These are phyloP conservation scores for Russula ochroleuca DNA, from an alignment of 768 basidiomycete species.

Conservation along the genomic window DNA sequence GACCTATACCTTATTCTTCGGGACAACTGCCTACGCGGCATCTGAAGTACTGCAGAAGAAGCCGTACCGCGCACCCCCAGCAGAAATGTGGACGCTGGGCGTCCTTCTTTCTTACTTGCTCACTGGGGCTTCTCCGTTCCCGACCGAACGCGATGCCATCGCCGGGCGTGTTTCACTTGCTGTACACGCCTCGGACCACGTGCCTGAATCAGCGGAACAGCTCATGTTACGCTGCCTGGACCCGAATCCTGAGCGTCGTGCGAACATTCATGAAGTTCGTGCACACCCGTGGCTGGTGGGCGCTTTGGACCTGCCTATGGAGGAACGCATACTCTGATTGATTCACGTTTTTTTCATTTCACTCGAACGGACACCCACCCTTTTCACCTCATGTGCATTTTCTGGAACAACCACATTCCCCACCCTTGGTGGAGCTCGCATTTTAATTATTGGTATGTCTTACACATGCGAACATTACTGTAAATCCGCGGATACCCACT, in stretches of 20 bases:
- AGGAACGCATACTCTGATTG: conserved; percentile 21
- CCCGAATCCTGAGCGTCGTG: conserved; percentile 73
- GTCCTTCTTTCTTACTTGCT: conserved; percentile 93
- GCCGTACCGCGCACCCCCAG: conserved; percentile 87
- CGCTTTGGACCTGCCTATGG: conserved; percentile 31
- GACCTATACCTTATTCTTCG: conserved; percentile 77
- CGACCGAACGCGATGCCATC: conserved; percentile 75
- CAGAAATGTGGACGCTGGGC: conserved; percentile 95
- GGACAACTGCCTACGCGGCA: conserved; percentile 93
- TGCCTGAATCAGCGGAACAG: conserved; percentile 44
- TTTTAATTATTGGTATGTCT: conserved; percentile 26
- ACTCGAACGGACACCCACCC: conserved; percentile 10
- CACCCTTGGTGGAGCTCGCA: conserved; percentile 14
- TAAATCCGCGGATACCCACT: conserved; percentile 25
- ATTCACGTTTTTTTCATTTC: conserved; percentile 10
- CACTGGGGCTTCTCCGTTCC: conserved; percentile 90
- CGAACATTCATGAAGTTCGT: conserved; percentile 76
- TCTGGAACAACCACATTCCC: conserved; percentile 15
- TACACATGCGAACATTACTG: conserved; percentile 15
- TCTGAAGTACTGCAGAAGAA: conserved; percentile 89
- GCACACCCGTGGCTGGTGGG: conserved; percentile 75
- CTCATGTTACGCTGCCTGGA: conserved; percentile 78
- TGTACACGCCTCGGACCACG: conserved; percentile 24
- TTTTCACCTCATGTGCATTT: conserved; percentile 18
- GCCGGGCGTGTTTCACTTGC: conserved; percentile 55